Conservation (phyloP, 192 early-diverging fungal species). For the Coemansia sp. region DNA sequence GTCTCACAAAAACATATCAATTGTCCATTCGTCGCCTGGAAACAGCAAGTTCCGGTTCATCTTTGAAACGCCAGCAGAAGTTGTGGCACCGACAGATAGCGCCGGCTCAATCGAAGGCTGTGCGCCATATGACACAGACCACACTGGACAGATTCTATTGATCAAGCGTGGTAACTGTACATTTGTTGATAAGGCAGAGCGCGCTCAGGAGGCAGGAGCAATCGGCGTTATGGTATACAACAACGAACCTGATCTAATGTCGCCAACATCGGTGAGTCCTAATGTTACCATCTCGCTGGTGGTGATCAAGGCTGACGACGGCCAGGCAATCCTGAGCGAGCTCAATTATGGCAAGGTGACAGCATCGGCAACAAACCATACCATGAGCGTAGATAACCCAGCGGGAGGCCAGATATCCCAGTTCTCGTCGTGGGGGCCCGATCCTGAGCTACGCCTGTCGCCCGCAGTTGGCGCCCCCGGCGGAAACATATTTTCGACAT, state of each 20-base stretch:
- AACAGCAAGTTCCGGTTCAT: constrained; percentile 51
- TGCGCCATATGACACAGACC: constrained; percentile 27
- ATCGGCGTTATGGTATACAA: constrained; percentile 69
- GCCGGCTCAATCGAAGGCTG: constrained; percentile 61
- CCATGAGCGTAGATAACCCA: constrained; percentile 44
- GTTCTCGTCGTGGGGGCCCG: constrained; percentile 76
- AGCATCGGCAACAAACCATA: constrained; percentile 53
- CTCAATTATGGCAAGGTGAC: constrained; percentile 42
- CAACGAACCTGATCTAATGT: constrained; percentile 36
- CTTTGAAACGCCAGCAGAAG: constrained; percentile 22
- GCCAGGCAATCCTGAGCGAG: constrained; percentile 50
- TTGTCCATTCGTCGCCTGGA: constrained; percentile 46
- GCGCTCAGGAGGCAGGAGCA: constrained; percentile 61
- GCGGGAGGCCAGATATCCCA: constrained; percentile 64
- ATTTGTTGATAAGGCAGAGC: constrained; percentile 61
- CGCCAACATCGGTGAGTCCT: constrained; percentile 39
- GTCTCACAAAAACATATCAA: constrained; percentile 39
- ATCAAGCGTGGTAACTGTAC: constrained; percentile 70
- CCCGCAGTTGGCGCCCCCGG: constrained; percentile 64
- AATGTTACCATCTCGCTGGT: constrained; percentile 58
- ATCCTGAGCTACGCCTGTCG: constrained; percentile 65
- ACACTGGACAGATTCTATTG: constrained; percentile 58
- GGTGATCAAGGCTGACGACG: constrained; percentile 57
- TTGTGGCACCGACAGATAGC: constrained; percentile 52
- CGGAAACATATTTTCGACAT: constrained; percentile 63